phyloP scores from a whole-genome alignment of 176 grass and related monocot species.

The Rhipidocladum racemiflorum region DNA sequence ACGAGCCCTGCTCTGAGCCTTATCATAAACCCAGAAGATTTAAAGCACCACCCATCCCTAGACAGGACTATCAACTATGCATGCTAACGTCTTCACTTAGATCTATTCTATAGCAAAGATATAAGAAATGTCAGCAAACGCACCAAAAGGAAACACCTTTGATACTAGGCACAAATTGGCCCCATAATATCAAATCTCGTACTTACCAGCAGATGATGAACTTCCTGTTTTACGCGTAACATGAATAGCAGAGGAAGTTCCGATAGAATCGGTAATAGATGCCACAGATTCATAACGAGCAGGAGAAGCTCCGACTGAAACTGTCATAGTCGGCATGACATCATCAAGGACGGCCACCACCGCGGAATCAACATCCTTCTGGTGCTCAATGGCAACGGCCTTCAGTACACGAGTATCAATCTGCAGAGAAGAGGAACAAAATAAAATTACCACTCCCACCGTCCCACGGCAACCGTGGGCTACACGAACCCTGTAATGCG shows the following conservation, averaged over 20 bases:
- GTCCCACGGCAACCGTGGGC: not conserved
- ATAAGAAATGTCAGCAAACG: not conserved
- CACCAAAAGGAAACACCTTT: not conserved
- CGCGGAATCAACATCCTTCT: constrained; percentile 37
- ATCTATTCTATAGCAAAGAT: constrained; percentile 1
- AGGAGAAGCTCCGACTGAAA: not conserved
- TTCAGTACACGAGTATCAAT: constrained; percentile 66
- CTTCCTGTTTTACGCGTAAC: not conserved
- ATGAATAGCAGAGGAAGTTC: constrained; percentile 9
- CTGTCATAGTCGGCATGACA: constrained; percentile 33
- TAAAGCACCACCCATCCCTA: not conserved
- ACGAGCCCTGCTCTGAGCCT: not conserved
- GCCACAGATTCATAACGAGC: not conserved
- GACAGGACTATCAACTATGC: not conserved
- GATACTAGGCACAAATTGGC: not conserved
- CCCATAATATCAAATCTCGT: not conserved
- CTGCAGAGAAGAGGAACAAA: constrained; percentile 28
- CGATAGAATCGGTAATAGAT: not conserved
- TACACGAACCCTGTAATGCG: not conserved
- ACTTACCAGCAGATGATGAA: constrained; percentile 42
- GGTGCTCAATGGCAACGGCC: constrained; percentile 46
- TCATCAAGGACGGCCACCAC: constrained; percentile 47
- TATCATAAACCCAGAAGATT: not conserved
- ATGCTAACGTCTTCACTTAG: not conserved
- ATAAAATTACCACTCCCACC: not conserved